Percentiles rank a stretch among this genome's conserved stretches.
These are phyloP conservation scores for Nicotiana attenuata DNA, from an alignment of 257 asterid species.

Conservation along the genomic window DNA sequence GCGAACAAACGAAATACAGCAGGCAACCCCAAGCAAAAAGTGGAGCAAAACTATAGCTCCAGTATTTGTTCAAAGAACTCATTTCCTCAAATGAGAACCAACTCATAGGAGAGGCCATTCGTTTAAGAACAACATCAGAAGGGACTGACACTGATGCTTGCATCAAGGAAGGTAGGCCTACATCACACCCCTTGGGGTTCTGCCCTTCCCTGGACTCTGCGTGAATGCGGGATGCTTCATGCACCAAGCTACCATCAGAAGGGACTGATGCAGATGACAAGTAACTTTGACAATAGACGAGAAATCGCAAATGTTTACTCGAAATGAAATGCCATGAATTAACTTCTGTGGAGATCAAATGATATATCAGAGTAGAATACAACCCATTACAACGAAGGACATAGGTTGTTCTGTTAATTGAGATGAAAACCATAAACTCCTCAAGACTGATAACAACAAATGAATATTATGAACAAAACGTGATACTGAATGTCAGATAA, in stretches of 20 bases:
- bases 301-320: background rate
- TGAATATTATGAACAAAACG: background rate
- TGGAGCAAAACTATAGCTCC: background rate
- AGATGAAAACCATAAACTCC: background rate
- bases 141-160: too few relatives aligned
- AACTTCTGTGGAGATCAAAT: background rate
- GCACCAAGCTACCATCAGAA: too few relatives aligned
- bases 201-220: too few relatives aligned
- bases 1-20: background rate
- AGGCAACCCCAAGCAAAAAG: background rate
- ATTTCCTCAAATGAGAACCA: background rate
- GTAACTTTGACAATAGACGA: background rate
- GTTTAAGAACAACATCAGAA: background rate
- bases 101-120: background rate
- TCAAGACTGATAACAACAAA: background rate
- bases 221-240: too few relatives aligned
- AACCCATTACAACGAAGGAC: background rate
- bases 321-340: background rate
- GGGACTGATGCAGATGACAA: background rate
- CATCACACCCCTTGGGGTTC: too few relatives aligned
- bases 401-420: background rate
- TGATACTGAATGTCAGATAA: background rate
- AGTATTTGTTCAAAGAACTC: background rate
- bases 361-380: background rate
- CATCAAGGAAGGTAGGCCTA: too few relatives aligned